A percentile compares a stretch with the other conserved stretches of the same genome.
These are phyloP conservation scores for Fomitopsis pulvina DNA, from an alignment of 768 basidiomycete genomes.

Conservation along the genomic window DNA sequence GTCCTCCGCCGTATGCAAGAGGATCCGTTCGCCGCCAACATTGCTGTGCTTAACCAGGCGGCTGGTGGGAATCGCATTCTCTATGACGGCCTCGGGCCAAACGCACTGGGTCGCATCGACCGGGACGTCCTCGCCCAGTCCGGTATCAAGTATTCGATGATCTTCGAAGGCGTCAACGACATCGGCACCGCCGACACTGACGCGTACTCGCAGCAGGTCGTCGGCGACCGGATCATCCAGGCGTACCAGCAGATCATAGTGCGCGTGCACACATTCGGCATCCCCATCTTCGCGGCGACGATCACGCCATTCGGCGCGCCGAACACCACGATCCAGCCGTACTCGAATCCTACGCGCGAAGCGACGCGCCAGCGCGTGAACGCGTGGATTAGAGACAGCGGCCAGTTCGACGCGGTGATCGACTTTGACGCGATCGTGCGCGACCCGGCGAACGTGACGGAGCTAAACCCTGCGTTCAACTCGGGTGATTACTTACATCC, in stretches of 20 bases:
- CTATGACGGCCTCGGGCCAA: constrained; percentile 41
- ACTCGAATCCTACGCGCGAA: constrained; percentile 34
- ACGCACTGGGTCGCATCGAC: constrained; percentile 41
- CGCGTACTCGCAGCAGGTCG: constrained; percentile 27
- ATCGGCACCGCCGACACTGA: constrained; percentile 35
- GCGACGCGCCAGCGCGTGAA: constrained; percentile 37
- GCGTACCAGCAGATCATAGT: constrained; percentile 40
- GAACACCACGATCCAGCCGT: constrained; percentile 25
- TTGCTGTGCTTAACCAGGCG: constrained; percentile 43
- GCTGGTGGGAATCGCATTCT: constrained; percentile 49
- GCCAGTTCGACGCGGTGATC: constrained; percentile 38
- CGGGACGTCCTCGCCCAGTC: constrained; percentile 43
- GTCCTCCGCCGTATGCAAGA: constrained; percentile 36
- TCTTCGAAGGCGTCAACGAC: constrained; percentile 52
- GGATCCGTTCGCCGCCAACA: constrained; percentile 25
- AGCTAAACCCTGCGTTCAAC: constrained; percentile 32
- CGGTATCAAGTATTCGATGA: constrained; percentile 39
- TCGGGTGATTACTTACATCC: constrained; percentile 44
- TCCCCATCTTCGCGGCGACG: constrained; percentile 43
- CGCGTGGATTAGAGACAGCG: constrained; percentile 34
- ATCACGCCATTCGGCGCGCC: constrained; percentile 41
- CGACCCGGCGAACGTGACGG: constrained; percentile 32
- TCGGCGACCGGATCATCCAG: constrained; percentile 35
- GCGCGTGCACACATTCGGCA: constrained; percentile 33
- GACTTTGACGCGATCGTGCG: constrained; percentile 39